Evolutionary conservation across 306 rosid species (phyloP).

Genomic region (Cucumis sativus): DNA sequence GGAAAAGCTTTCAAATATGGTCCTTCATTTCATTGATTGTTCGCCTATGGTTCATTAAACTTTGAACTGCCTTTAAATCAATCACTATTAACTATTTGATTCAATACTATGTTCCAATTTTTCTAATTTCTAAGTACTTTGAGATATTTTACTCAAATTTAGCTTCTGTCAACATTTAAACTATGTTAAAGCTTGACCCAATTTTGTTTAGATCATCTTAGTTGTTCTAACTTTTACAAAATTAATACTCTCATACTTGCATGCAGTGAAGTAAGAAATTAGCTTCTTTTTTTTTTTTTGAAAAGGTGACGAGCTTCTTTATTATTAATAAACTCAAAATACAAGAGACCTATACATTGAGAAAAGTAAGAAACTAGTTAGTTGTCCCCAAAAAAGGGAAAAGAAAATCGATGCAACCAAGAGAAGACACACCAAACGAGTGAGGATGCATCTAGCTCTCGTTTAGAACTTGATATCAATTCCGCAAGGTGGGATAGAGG

Average conservation of each 20-base stretch:
- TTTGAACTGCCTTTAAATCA: background rate
- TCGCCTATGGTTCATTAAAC: background rate
- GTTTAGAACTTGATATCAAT: conserved; percentile 69
- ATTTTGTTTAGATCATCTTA: background rate
- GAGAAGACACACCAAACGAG: conserved; percentile 57
- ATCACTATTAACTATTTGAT: background rate
- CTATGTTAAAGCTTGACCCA: background rate
- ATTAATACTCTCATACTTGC: background rate
- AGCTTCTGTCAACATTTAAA: background rate
- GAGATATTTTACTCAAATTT: background rate
- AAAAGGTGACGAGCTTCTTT: no score
- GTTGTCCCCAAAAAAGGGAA: background rate
- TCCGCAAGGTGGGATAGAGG: conserved; percentile 86
- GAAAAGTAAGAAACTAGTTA: background rate
- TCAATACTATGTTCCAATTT: background rate
- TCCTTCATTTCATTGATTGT: background rate
- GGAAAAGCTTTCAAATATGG: background rate
- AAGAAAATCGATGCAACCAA: background rate
- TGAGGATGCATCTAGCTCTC: conserved; percentile 64
- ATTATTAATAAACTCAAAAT: no score
- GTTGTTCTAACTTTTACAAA: background rate
- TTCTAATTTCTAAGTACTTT: background rate
- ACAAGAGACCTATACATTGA: background rate
- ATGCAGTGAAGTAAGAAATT: no score
- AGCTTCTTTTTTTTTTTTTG: no score